Base-by-base conservation (phyloP, 768 basidiomycete genomes). In the Ramaria sp. region DNA sequence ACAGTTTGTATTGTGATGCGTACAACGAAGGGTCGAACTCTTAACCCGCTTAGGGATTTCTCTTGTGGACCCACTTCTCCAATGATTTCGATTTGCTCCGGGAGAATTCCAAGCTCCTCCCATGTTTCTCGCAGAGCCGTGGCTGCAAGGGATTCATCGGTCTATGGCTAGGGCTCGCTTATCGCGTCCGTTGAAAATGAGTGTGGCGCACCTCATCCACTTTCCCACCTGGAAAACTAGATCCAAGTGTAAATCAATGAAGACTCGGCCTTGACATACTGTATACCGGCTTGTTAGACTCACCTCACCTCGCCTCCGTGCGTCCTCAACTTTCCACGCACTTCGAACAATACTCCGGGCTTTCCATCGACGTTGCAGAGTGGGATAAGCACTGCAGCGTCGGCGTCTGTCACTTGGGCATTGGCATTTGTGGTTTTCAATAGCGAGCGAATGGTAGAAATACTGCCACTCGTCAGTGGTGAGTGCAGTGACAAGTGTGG, bases 221-320 rank as follows among this genome's bases (percentile, higher is more conserved):
- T 59, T 76, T 75, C 12, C 87, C 87, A 30, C 87, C 86, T 48
- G 87, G 87, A 68, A 86, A 88, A 72, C 87, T 89, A 64, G 15
- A 22, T 19, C 43, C 17, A 27, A 27, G 27, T 27, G 34, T 5
- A 7, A 7, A 49, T 17, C 51, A 52, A 33, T 5, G 27, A 27
- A 27, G 27, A 27, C 27, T 27, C 2, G 27, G 27, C 27, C 27
- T 27, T 27, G 27, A 5, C 27, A 48, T 22, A 31, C 31, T 33
- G 48, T 17, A 31, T 37, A 43, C 51, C 20, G 15, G 4, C n/a
- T 62, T 63, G 20, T 39, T 4, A 2, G 17, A 58, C 74, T 38
- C 59, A 87, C 88, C 88, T 88, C 34, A 90, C 80, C 73, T 90
- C 86, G n/a, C 88, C 88, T 0, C 87, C 83, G 68, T 90, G 88